Evolutionary conservation across 116 monocot genomes (phyloP), one percentile per base, ranked within the genome.

Genomic region (Iris pallida): DNA sequence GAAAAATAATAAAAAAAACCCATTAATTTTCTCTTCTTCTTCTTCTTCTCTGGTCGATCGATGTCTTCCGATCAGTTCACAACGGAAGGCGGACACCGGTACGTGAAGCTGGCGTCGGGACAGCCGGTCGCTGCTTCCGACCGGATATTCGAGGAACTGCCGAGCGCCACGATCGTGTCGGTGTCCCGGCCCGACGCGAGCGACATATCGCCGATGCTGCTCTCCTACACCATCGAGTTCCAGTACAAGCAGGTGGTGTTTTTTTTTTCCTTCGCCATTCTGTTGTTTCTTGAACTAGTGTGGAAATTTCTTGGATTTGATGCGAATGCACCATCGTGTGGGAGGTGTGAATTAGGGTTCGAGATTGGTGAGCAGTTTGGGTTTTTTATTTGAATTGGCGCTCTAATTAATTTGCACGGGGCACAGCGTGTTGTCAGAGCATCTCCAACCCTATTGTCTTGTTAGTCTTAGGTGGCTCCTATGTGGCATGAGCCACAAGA

Each of bases 161-260:
- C 89, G 7, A 79, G 76, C 59, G 82, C 85, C 9, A 66, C 45
- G 42, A 89, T 89, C 77, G 59, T 85, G 13, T 82, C 79, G 41
- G 85, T 89, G 46, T 85, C 89, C 11, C 69, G 89, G 16, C 82
- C 85, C 62, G 89, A 89, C 53, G 85, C 62, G n/a, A 75, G 77
- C 65, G 85, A 89, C 66, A 85, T 85, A 61, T 74, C 78, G 51
- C 89, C 89, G 68, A 71, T 82, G 77, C 77, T 82, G 16, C 80
- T 89, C 7, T 82, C 89, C 60, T 89, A 89, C 69, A 82, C 85
- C 54, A 82, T 89, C 75, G 79, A 89, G 56, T 69, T 89, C 63
- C 74, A 79, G 64, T 89, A 85, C 82, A 89, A 89, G 57, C 79
- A 88, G 88, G 85, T 88, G 88, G 85, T 88, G 15, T 3, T 3